phyloP scores from a whole-genome alignment of 257 asterid genomes.

The Striga asiatica region DNA sequence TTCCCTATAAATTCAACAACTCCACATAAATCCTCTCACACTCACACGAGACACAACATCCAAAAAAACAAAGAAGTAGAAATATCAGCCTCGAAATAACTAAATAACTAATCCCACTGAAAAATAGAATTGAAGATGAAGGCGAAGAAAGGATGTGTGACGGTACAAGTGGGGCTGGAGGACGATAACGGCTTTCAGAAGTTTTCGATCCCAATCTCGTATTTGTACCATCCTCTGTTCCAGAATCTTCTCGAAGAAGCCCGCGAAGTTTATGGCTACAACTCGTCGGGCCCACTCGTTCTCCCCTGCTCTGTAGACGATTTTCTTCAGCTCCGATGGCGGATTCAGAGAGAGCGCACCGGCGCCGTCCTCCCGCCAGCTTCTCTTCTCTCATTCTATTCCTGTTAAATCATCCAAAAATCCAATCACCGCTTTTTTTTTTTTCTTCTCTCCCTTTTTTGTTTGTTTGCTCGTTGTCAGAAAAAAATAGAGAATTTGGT shows the following conservation, averaged over 20 bases:
- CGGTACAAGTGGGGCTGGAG: conserved; percentile 34
- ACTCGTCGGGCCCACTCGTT: conserved; percentile 22
- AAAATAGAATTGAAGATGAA: conserved; percentile 18
- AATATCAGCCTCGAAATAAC: too few species aligned
- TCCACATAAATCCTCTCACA: conserved; percentile 9
- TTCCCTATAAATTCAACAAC: conserved; percentile 10
- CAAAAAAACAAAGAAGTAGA: too few species aligned
- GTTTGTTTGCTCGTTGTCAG: too few species aligned
- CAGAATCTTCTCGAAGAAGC: conserved; percentile 32
- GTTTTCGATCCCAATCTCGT: conserved; percentile 29
- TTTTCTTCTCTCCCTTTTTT: too few species aligned
- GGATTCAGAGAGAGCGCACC: conserved; percentile 22
- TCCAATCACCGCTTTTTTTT: too few species aligned
- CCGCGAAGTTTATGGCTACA: conserved; percentile 31
- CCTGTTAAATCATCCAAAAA: too few species aligned
- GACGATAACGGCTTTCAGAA: conserved; percentile 25
- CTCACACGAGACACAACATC: too few species aligned
- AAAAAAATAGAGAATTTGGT: too few species aligned
- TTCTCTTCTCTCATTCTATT: conserved; percentile 23
- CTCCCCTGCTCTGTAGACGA: conserved; percentile 43
- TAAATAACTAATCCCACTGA: background rate
- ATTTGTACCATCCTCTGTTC: conserved; percentile 28
- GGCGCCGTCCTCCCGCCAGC: conserved; percentile 10
- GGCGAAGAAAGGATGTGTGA: conserved; percentile 42
- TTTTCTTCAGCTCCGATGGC: conserved; percentile 30